phyloP scores from a whole-genome alignment of 352 stramenopile species.

The Chrysophaeum taylorii region DNA sequence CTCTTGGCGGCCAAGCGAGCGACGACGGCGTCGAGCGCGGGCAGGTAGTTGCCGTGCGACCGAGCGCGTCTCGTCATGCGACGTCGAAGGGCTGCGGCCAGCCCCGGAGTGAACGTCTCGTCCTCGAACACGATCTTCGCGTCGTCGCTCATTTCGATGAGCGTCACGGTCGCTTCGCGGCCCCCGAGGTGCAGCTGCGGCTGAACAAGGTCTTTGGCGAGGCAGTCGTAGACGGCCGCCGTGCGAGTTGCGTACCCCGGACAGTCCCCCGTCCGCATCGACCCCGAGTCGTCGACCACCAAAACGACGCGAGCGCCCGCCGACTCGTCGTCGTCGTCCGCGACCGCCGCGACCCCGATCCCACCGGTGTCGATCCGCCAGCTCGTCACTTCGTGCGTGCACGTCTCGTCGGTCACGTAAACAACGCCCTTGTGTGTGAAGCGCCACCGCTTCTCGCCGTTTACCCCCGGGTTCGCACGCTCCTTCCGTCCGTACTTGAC shows the following conservation, averaged over 20 bases:
- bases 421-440: constrained; percentile 15
- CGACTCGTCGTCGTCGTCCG: too few species aligned
- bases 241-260: too few species aligned
- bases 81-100: not conserved
- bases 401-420: constrained; percentile 19
- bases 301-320: not conserved
- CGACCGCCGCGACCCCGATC: not conserved
- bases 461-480: not conserved
- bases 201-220: not conserved
- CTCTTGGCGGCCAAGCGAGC: too few species aligned
- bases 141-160: not conserved
- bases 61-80: not conserved
- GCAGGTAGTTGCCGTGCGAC: constrained; percentile 4
- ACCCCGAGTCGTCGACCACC: constrained; percentile 3
- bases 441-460: constrained; percentile 6
- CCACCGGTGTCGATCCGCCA: not conserved
- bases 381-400: constrained; percentile 3
- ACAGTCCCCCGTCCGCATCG: constrained; percentile 1
- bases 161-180: not conserved
- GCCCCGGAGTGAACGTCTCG: not conserved
- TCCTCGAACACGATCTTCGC: not conserved
- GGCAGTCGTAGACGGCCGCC: not conserved
- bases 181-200: too few species aligned
- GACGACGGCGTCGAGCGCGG: not conserved
- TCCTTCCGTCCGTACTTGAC: constrained; percentile 8